Conservation (phyloP, 805 yeast genomes). For the Yarrowia porcina region DNA sequence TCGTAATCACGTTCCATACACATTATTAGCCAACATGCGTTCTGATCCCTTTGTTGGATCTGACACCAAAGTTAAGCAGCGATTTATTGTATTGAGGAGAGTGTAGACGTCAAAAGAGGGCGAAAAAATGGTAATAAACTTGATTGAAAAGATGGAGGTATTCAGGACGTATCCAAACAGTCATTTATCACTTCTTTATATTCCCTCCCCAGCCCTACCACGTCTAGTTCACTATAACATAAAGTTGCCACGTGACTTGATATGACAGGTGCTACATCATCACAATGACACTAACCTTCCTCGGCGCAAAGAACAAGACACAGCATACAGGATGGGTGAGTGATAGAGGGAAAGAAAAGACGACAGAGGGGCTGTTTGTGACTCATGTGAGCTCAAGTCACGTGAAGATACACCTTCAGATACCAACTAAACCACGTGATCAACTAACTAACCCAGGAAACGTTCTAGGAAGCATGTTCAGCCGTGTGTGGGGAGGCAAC, state of each 20-base stretch:
- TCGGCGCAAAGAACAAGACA: slow-evolving; percentile 15
- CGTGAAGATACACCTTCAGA: no score
- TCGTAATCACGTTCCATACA: neutral
- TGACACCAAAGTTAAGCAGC: neutral
- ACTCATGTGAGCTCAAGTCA: neutral
- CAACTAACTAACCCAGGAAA: slow-evolving; percentile 53
- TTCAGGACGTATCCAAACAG: neutral
- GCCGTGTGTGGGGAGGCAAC: slow-evolving; percentile 82
- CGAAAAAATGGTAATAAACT: neutral
- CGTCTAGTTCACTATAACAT: neutral
- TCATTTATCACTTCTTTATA: neutral
- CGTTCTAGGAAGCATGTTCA: slow-evolving; percentile 80
- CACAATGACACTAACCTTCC: slow-evolving; percentile 10
- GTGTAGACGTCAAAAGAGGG: neutral
- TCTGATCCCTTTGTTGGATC: neutral
- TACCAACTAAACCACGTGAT: neutral
- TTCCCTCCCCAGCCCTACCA: neutral
- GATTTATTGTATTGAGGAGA: neutral
- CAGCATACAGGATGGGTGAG: slow-evolving; percentile 26
- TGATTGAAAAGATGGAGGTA: no score
- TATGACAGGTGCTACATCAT: slow-evolving; percentile 18
- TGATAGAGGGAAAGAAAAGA: neutral
- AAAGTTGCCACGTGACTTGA: slow-evolving; percentile 8
- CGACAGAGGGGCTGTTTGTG: neutral
- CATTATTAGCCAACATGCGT: neutral